phyloP scores from a whole-genome alignment of 2,329 filamentous ascomycete genomes.

The Aspergillus aculeatinus region DNA sequence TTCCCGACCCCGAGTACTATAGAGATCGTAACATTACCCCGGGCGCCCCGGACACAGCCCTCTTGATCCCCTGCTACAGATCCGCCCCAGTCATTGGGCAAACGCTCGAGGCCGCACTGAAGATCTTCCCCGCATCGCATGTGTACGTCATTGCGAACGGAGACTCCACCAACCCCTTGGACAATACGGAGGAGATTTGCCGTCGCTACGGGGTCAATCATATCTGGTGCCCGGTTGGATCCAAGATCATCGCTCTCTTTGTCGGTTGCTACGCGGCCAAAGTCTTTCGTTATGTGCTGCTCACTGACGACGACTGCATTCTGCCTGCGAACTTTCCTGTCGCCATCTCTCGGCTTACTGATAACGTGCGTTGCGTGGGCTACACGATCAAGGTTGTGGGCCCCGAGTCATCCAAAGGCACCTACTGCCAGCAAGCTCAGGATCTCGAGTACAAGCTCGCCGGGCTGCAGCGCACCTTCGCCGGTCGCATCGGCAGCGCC shows the following conservation, averaged over 20 bases:
- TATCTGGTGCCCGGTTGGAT: conserved; percentile 51
- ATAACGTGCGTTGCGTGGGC: conserved; percentile 46
- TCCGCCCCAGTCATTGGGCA: conserved; percentile 44
- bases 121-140: conserved; percentile 47
- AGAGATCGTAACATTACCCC: conserved; percentile 16
- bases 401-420: conserved; percentile 35
- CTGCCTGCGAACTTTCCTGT: conserved; percentile 51
- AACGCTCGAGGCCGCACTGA: conserved; percentile 47
- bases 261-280: conserved; percentile 50
- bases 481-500: conserved; percentile 47
- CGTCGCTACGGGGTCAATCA: conserved; percentile 48
- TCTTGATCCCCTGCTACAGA: conserved; percentile 53
- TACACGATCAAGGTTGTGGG: conserved; percentile 52
- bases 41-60: conserved; percentile 37
- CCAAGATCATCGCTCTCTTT: conserved; percentile 52
- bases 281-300: conserved; percentile 47
- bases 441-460: conserved; percentile 56
- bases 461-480: conserved; percentile 47
- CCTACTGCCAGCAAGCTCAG: conserved; percentile 48
- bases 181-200: conserved; percentile 50
- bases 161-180: conserved; percentile 48
- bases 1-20: conserved; percentile 21
- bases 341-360: conserved; percentile 45
- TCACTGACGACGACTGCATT: conserved; percentile 53
- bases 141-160: conserved; percentile 53